These are phyloP conservation scores for Arxiozyma heterogenica DNA, from an alignment of 1,139 yeast species.

Conservation along the genomic window DNA sequence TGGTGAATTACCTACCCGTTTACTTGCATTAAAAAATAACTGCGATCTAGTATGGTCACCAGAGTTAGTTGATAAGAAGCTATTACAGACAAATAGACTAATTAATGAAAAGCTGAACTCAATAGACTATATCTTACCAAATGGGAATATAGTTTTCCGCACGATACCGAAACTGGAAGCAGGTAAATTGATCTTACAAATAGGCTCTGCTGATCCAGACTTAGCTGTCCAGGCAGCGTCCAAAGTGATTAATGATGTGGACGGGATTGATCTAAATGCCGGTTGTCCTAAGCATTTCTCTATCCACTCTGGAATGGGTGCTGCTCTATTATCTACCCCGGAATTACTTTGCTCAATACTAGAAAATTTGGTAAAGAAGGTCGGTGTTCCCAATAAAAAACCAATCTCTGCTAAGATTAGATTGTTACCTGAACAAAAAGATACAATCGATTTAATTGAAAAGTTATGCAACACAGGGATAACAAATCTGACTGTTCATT, in stretches of 20 bases:
- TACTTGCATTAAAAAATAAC: constrained; percentile 69
- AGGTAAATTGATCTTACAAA: constrained; percentile 67
- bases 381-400: constrained; percentile 67
- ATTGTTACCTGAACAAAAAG: constrained; percentile 50
- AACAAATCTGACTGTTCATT: constrained; percentile 75
- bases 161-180: constrained; percentile 56
- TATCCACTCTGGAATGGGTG: constrained; percentile 94
- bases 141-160: constrained; percentile 51
- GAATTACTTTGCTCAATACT: constrained; percentile 65
- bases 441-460: constrained; percentile 54
- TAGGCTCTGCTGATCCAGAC: constrained; percentile 79
- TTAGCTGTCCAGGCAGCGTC: constrained; percentile 83
- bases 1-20: constrained; percentile 85
- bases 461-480: constrained; percentile 74
- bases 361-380: constrained; percentile 56
- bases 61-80: constrained; percentile 80
- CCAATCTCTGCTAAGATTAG: constrained; percentile 89
- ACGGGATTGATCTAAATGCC: constrained; percentile 86
- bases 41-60: constrained; percentile 97
- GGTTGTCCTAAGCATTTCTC: constrained; percentile 94
- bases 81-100: constrained; percentile 57
- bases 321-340: constrained; percentile 77
- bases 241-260: constrained; percentile 74
- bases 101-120: constrained; percentile 49
- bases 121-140: constrained; percentile 42